Evolutionary conservation across 2,329 filamentous ascomycete genomes (phyloP).

Genomic region (Pestalotiopsis sp.): DNA sequence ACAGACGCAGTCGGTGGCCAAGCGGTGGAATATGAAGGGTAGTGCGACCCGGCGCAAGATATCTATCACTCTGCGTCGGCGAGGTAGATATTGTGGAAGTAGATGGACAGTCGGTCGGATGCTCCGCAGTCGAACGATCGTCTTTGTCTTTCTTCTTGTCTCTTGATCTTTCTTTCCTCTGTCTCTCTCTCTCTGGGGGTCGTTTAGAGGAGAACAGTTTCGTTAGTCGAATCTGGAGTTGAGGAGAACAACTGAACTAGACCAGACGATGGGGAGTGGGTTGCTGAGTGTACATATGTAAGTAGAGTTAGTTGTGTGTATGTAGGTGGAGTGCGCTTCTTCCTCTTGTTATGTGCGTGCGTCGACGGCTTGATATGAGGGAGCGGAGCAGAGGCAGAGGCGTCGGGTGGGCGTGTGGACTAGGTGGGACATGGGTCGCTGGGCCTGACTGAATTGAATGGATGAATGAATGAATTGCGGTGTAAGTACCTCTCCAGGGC

Average conservation of each 20-base stretch:
- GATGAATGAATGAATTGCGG: constrained; percentile 2
- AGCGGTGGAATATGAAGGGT: not conserved
- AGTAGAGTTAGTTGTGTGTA: constrained; percentile 7
- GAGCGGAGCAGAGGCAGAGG: constrained; percentile 11
- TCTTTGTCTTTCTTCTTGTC: not conserved
- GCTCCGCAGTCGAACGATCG: not conserved
- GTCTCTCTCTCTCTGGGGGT: not conserved
- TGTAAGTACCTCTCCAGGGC: constrained; percentile 11
- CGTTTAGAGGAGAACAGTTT: constrained; percentile 16
- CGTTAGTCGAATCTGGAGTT: constrained; percentile 19
- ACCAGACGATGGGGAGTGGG: constrained; percentile 26
- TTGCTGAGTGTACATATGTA: constrained; percentile 35
- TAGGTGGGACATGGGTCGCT: not conserved
- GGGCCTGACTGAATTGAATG: not conserved
- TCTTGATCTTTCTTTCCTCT: too few relatives aligned
- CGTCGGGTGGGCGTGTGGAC: constrained; percentile 2
- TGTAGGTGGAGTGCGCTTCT: constrained; percentile 4
- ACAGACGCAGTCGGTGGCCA: not conserved
- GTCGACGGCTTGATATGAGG: constrained; percentile 17
- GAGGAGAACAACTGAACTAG: constrained; percentile 19
- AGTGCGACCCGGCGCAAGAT: not conserved
- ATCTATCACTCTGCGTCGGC: not conserved
- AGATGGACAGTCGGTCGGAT: not conserved
- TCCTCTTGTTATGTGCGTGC: constrained; percentile 10
- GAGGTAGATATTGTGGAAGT: not conserved